Conservation (phyloP, 2,329 filamentous ascomycete species). For the Diaporthe humulicola region DNA sequence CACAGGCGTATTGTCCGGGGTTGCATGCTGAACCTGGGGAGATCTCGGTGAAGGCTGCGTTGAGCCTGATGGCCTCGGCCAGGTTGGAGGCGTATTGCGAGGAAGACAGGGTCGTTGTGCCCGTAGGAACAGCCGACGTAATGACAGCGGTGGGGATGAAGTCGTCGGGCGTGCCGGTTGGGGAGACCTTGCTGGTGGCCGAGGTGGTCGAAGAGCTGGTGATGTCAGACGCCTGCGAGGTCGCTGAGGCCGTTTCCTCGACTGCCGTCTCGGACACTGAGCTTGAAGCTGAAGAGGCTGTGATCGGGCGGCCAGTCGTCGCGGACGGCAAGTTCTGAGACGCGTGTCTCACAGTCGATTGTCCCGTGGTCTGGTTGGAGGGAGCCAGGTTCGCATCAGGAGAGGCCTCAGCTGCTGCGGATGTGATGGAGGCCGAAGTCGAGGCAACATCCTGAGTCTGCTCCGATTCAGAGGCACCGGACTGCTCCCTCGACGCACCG, state of each 20-base stretch:
- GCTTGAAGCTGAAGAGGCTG: conserved; percentile 31
- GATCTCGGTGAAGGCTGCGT: conserved; percentile 60
- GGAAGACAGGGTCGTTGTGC: conserved; percentile 57
- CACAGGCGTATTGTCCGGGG: conserved; percentile 63
- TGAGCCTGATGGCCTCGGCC: conserved; percentile 58
- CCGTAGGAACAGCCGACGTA: conserved; percentile 49
- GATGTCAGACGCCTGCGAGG: conserved; percentile 22
- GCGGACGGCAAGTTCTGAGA: conserved; percentile 1
- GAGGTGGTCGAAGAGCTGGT: not conserved
- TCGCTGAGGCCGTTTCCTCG: not conserved
- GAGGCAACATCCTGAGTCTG: conserved; percentile 1
- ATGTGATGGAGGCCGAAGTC: not conserved
- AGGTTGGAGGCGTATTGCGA: conserved; percentile 60
- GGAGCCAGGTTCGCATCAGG: not conserved
- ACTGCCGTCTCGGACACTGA: conserved; percentile 21
- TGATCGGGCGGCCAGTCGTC: conserved; percentile 9
- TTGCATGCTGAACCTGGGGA: conserved; percentile 62
- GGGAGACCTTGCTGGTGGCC: conserved; percentile 41
- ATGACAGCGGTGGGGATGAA: conserved; percentile 56
- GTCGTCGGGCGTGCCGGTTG: conserved; percentile 54
- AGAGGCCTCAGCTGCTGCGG: not conserved
- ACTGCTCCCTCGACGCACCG: not conserved
- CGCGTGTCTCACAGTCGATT: not conserved
- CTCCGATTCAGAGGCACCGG: not conserved
- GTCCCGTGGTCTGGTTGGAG: not conserved